A percentile compares a stretch with the other conserved stretches of the same genome.
Conservation (phyloP, 2,329 filamentous ascomycete genomes). For the Elsinoe perseae region DNA sequence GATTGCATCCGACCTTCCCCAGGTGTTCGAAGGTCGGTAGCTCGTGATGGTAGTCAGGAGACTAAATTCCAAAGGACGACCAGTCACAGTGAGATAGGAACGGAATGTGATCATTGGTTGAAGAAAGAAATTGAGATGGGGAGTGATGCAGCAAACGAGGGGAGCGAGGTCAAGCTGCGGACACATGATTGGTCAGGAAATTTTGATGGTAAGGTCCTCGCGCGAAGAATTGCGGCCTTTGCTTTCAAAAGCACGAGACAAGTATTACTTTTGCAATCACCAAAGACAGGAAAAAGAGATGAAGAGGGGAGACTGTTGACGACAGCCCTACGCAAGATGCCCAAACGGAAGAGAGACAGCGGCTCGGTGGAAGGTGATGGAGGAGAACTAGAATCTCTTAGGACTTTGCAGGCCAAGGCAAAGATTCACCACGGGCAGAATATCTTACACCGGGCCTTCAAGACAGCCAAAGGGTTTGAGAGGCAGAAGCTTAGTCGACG, state of each 20-base stretch:
- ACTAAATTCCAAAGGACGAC: neutral
- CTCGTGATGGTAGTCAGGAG: constrained; percentile 7
- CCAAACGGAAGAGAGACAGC: constrained; percentile 28
- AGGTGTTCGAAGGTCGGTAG: neutral
- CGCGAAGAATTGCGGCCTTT: neutral
- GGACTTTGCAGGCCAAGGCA: constrained; percentile 34
- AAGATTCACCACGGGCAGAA: constrained; percentile 49
- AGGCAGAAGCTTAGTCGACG: constrained; percentile 64
- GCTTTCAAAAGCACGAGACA: neutral
- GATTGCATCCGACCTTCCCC: constrained; percentile 2
- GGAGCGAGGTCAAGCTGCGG: neutral
- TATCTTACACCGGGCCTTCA: constrained; percentile 59
- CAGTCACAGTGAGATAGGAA: neutral
- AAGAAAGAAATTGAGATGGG: neutral
- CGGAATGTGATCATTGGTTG: neutral
- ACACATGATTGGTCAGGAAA: constrained; percentile 10
- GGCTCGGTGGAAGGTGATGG: constrained; percentile 15
- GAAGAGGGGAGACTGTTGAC: neutral
- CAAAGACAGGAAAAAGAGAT: neutral
- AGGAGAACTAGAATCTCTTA: constrained; percentile 6
- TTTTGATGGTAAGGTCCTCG: constrained; percentile 6
- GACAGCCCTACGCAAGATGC: constrained; percentile 21
- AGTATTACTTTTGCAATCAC: neutral
- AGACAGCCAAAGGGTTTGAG: constrained; percentile 67
- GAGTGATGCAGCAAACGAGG: neutral